phyloP scores from a whole-genome alignment of 768 basidiomycete species.

The Tylopilus balloui region DNA sequence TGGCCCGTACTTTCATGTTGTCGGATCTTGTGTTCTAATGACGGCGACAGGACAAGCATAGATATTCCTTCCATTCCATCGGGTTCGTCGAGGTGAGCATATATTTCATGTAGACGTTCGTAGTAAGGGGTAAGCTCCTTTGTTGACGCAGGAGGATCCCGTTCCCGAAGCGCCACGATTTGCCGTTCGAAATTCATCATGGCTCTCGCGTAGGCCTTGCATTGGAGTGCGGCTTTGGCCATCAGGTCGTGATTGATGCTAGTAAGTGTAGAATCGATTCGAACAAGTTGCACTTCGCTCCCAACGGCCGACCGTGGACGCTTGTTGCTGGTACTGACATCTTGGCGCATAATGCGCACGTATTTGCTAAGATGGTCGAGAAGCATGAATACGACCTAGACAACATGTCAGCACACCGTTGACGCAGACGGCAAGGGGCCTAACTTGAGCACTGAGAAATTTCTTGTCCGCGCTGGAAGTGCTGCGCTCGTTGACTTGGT shows the following conservation, averaged over 20 bases:
- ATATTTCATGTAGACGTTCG: slow-evolving; percentile 92
- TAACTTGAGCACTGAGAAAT: slow-evolving; percentile 89
- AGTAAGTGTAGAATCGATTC: slow-evolving; percentile 76
- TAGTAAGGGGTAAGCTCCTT: slow-evolving; percentile 52
- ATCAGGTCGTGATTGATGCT: slow-evolving; percentile 85
- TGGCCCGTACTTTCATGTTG: slow-evolving; percentile 95
- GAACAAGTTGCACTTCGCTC: slow-evolving; percentile 56
- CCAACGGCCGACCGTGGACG: slow-evolving; percentile 42
- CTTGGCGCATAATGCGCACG: slow-evolving; percentile 72
- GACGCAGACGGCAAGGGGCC: slow-evolving; percentile 1
- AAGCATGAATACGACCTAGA: slow-evolving; percentile 85
- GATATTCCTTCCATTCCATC: slow-evolving; percentile 99
- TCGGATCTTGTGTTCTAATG: slow-evolving; percentile 92
- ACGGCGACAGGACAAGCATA: slow-evolving; percentile 79
- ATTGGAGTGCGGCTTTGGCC: slow-evolving; percentile 90
- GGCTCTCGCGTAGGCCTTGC: slow-evolving; percentile 90
- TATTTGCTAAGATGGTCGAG: slow-evolving; percentile 94
- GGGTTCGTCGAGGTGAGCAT: slow-evolving; percentile 93
- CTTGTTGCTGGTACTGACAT: slow-evolving; percentile 44
- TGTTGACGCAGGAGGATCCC: slow-evolving; percentile 38
- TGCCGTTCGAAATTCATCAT: slow-evolving; percentile 94
- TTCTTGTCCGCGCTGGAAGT: slow-evolving; percentile 70
- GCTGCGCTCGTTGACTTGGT: slow-evolving; percentile 70
- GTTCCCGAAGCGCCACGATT: slow-evolving; percentile 48
- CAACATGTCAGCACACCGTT: neutral